Percentiles rank a stretch among this genome's conserved stretches.
phyloP scores from a whole-genome alignment of 768 basidiomycete species.

The Gymnopilus dilepis region DNA sequence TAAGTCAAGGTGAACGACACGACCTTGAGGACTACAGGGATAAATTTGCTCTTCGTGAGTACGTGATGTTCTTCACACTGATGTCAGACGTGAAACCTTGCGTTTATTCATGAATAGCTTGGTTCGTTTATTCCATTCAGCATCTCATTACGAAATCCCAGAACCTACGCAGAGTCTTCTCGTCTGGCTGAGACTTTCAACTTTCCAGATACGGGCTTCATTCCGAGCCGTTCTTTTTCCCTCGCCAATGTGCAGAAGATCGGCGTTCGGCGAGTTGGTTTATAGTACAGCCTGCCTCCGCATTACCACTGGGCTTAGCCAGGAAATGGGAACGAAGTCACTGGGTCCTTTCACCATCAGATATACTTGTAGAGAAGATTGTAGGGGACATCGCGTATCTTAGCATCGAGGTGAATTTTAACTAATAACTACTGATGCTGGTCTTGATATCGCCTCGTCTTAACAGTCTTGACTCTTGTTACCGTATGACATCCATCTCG shows the following conservation, averaged over 20 bases:
- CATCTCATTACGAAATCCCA: background rate
- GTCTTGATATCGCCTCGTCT: too few relatives aligned
- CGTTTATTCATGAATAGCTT: background rate
- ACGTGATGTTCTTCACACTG: background rate
- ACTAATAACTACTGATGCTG: too few relatives aligned
- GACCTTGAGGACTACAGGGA: background rate
- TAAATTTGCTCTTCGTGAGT: background rate
- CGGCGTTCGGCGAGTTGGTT: background rate
- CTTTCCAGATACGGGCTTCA: background rate
- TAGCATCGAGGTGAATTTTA: too few relatives aligned
- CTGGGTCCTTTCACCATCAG: too few relatives aligned
- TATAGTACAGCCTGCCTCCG: background rate
- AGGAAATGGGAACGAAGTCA: too few relatives aligned
- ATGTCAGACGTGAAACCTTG: background rate
- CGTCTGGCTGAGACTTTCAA: background rate
- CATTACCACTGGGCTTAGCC: too few relatives aligned
- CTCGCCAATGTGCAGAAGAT: conserved; percentile 1
- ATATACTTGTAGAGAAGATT: too few relatives aligned
- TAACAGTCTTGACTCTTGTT: too few relatives aligned
- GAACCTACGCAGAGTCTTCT: background rate
- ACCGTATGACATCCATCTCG: too few relatives aligned
- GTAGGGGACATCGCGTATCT: too few relatives aligned
- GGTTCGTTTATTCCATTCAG: background rate
- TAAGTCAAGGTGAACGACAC: background rate
- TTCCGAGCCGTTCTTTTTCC: conserved; percentile 1